Percentiles rank a stretch among this genome's conserved stretches.
These are phyloP conservation scores for Rhynchospora pubera DNA, from an alignment of 176 grass and related monocot genomes.

Conservation along the genomic window DNA sequence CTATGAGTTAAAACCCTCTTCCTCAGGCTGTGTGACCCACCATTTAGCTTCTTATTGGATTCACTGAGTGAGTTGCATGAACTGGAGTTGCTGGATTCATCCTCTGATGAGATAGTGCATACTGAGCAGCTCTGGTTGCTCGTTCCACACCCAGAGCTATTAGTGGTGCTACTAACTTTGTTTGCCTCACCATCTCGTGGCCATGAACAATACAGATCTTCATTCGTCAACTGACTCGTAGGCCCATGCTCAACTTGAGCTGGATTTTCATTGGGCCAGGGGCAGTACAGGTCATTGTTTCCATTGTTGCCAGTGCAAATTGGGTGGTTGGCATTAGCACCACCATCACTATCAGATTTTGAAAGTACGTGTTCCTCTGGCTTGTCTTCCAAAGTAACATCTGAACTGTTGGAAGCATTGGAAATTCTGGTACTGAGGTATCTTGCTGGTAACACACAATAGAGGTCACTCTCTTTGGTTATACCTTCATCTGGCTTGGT, in stretches of 20 bases:
- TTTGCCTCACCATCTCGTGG: background rate
- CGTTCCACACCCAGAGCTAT: background rate
- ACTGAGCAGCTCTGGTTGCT: conserved; percentile 5
- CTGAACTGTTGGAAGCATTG: background rate
- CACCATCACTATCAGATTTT: background rate
- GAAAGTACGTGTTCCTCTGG: background rate
- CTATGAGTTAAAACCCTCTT: conserved; percentile 57
- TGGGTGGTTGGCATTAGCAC: background rate
- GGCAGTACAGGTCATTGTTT: conserved; percentile 6
- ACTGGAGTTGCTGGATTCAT: conserved; percentile 14
- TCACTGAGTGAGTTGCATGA: conserved; percentile 30
- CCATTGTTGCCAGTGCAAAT: background rate
- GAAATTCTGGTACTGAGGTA: conserved; percentile 18
- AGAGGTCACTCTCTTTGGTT: conserved; percentile 38
- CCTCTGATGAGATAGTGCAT: conserved; percentile 3
- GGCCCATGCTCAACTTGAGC: background rate
- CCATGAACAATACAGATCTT: conserved; percentile 9
- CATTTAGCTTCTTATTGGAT: conserved; percentile 8
- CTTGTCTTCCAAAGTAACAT: background rate
- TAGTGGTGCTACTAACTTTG: background rate
- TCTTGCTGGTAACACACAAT: conserved; percentile 48
- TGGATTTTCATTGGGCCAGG: background rate
- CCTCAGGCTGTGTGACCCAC: conserved; percentile 15
- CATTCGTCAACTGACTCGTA: background rate
- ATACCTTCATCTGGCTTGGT: background rate